A percentile compares a stretch with the other conserved stretches of the same genome.
These are phyloP conservation scores for Scheffersomyces titani DNA, from an alignment of 1,139 yeast species.

Conservation along the genomic window DNA sequence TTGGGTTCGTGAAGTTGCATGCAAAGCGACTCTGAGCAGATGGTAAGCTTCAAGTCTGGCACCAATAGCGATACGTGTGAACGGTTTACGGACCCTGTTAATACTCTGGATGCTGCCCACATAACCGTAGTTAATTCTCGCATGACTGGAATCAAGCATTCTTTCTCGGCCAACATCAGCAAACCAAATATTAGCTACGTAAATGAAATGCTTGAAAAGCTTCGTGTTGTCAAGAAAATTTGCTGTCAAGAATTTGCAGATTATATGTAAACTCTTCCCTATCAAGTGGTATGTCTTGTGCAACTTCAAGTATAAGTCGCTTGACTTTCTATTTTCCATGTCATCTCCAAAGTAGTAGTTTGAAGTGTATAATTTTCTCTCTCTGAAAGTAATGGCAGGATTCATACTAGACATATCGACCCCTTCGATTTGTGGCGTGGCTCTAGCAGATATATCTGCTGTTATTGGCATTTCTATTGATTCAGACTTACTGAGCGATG, in stretches of 20 bases:
- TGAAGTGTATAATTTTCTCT: conserved; percentile 59
- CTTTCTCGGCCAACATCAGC: conserved; percentile 81
- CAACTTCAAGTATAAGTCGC: conserved; percentile 56
- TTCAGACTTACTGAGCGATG: neutral
- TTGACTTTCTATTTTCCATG: conserved; percentile 43
- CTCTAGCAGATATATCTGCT: conserved; percentile 31
- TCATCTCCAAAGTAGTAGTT: conserved; percentile 59
- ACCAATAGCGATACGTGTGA: conserved; percentile 76
- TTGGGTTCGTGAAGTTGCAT: conserved; percentile 74
- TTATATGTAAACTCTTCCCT: conserved; percentile 67
- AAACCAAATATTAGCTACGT: conserved; percentile 77
- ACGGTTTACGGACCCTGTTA: conserved; percentile 62
- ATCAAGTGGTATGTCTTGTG: conserved; percentile 64
- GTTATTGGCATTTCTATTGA: conserved; percentile 14
- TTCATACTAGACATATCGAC: conserved; percentile 45
- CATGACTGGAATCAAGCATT: conserved; percentile 56
- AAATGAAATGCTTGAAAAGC: conserved; percentile 63
- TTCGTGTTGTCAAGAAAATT: conserved; percentile 69
- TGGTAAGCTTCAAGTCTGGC: conserved; percentile 79
- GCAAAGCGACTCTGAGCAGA: conserved; percentile 70
- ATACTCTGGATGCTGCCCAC: conserved; percentile 40
- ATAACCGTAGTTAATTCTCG: conserved; percentile 38
- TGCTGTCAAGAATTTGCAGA: conserved; percentile 50
- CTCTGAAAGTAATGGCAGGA: conserved; percentile 57
- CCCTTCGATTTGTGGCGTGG: conserved; percentile 45